Evolutionary conservation across 2,329 filamentous ascomycete genomes (phyloP).

Genomic region (Tricladium varicosporioides): DNA sequence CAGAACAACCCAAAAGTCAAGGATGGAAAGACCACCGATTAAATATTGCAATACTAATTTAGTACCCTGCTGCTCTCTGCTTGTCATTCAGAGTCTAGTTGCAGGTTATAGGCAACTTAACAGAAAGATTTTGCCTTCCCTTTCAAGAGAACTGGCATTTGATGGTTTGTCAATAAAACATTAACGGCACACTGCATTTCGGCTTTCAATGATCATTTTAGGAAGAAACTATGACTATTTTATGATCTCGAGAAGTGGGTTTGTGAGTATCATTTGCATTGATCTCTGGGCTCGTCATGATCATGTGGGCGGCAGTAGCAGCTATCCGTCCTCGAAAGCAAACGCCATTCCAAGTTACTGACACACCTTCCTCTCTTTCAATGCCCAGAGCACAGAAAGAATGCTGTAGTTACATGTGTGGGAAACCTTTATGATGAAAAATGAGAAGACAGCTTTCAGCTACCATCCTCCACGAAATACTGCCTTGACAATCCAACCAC

Average conservation of each 20-base stretch:
- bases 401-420: too few relatives aligned
- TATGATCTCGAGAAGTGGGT: not conserved
- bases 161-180: too few relatives aligned
- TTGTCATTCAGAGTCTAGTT: slow-evolving; percentile 26
- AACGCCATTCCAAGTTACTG: not conserved
- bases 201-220: too few relatives aligned
- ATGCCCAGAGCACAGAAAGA: not conserved
- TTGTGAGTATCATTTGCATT: not conserved
- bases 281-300: not conserved
- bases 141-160: not conserved
- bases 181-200: too few relatives aligned
- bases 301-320: not conserved
- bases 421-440: too few relatives aligned
- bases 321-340: not conserved
- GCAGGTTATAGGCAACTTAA: slow-evolving; percentile 17
- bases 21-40: slow-evolving; percentile 20
- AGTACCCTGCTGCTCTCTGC: slow-evolving; percentile 4
- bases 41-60: slow-evolving; percentile 14
- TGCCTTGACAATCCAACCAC: too few relatives aligned
- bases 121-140: slow-evolving; percentile 2
- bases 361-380: not conserved
- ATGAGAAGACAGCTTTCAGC: too few relatives aligned
- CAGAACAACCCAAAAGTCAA: slow-evolving; percentile 11
- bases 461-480: too few relatives aligned
- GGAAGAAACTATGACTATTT: not conserved